Base-by-base conservation (phyloP, 1,139 yeast genomes). In the Hansenula sp. region DNA sequence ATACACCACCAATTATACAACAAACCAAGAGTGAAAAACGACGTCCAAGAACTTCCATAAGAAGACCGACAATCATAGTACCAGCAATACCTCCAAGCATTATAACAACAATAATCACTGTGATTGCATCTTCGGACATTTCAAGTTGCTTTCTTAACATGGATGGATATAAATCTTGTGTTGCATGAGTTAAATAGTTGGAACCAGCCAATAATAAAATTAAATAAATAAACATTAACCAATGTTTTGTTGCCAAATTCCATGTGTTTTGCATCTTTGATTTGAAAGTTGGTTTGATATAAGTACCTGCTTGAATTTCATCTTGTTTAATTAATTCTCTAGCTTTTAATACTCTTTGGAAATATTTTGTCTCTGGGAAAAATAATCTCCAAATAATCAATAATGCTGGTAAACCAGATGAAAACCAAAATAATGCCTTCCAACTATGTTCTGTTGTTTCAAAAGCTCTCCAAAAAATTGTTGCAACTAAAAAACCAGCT, bases 401-500 rank as follows among this genome's bases (percentile, higher is more conserved):
- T 12, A 68, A 40, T 27, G 63, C 57, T 8, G 77, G 74, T 10
- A 70, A 63, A 4, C 75, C 78, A 22, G 79, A 68, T 32, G 73
- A 62, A 47, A 77, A 77, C 79, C 80, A 76, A 53, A 74, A 75
- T 38, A 75, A 57, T 4, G 77, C 59, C 56, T 77, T 67, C 82
- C 82, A 76, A 4, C 64, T 60, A 40, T 62, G 60, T 20, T 51
- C 51, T 14, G 60, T 56, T 20, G 46, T 47, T 35, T 48, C 35
- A 44, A 69, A 65, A 0, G 71, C 74, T 47, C 74, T 57, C 57
- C 64, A 65, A 52, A 72, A 71, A 21, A 69, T 57, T 22, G 68
- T 68, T 1, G 74, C 75, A 27, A 69, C 54, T 37, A 71, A 55
- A 45, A 68, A 69, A 13, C 77, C 77, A 34, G 68, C 56, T 27